A percentile compares a stretch with the other conserved stretches of the same genome.
These are phyloP conservation scores for Xylaria venustula DNA, from an alignment of 495 filamentous ascomycete genomes.

Conservation along the genomic window DNA sequence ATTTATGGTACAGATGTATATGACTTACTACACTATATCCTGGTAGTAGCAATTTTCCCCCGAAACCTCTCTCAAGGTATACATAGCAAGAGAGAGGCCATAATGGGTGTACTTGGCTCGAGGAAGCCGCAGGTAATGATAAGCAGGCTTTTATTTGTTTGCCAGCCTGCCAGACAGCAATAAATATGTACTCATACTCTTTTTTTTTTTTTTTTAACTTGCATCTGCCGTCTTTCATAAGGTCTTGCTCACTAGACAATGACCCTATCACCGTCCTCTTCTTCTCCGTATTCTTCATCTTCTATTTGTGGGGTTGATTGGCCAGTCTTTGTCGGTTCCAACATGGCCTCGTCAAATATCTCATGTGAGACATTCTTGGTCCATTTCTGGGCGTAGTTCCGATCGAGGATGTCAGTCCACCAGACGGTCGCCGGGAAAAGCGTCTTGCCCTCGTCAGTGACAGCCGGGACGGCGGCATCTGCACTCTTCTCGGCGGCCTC, in stretches of 20 bases:
- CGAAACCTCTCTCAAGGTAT: conserved; percentile 3
- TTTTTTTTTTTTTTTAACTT: neutral
- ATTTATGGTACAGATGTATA: conserved; percentile 19
- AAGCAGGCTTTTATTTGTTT: neutral
- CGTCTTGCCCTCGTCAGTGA: conserved; percentile 14
- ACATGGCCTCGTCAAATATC: conserved; percentile 6
- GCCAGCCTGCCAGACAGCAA: neutral
- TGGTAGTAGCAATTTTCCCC: neutral
- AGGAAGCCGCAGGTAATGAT: no score
- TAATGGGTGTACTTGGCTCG: conserved; percentile 4
- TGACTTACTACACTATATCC: conserved; percentile 21
- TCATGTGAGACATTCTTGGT: conserved; percentile 63
- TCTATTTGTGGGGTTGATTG: no score
- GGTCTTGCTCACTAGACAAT: neutral
- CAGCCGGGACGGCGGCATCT: neutral
- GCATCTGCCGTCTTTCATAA: neutral
- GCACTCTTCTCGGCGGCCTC: no score
- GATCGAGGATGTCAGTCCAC: conserved; percentile 69
- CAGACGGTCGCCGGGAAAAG: conserved; percentile 51
- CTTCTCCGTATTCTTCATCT: neutral
- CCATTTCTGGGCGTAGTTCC: conserved; percentile 67
- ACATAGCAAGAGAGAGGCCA: conserved; percentile 6
- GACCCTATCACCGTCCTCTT: conserved; percentile 1
- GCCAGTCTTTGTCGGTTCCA: neutral
- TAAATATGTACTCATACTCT: neutral